Evolutionary conservation across 2,329 filamentous ascomycete species (phyloP).

Genomic region (Colletotrichum filicis): DNA sequence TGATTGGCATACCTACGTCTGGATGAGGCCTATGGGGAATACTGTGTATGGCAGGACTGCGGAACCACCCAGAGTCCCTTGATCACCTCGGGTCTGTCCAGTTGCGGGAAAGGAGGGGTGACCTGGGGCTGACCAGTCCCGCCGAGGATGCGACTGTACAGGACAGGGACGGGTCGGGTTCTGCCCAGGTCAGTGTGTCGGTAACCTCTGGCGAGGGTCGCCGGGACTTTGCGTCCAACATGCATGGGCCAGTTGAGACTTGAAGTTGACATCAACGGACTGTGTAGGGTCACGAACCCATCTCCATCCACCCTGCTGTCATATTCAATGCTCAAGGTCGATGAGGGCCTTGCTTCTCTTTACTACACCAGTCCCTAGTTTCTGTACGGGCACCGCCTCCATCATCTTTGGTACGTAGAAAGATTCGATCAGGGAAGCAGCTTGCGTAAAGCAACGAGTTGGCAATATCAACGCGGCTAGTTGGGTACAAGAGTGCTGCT

Average conservation of each 20-base stretch:
- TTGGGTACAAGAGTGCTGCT: neutral
- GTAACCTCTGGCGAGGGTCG: neutral
- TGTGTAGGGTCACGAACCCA: neutral
- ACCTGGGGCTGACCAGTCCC: neutral
- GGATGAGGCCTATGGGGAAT: neutral
- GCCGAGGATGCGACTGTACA: neutral
- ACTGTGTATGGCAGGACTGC: neutral
- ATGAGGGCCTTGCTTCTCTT: neutral
- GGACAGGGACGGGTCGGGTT: neutral
- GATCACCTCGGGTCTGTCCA: neutral
- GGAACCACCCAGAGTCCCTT: neutral
- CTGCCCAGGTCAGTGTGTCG: neutral
- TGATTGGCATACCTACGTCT: neutral
- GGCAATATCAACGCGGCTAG: neutral
- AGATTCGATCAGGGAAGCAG: neutral
- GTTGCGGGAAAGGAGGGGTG: neutral
- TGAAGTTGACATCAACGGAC: neutral
- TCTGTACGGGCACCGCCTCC: neutral
- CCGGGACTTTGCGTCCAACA: constrained; percentile 1
- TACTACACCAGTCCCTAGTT: neutral
- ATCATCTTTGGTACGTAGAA: neutral
- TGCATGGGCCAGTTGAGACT: neutral
- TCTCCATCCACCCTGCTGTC: neutral
- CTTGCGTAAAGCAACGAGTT: neutral
- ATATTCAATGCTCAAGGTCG: neutral